Evolutionary conservation across 73 alveolate species (phyloP).

Genomic region (Paramecium tetraurelia): DNA sequence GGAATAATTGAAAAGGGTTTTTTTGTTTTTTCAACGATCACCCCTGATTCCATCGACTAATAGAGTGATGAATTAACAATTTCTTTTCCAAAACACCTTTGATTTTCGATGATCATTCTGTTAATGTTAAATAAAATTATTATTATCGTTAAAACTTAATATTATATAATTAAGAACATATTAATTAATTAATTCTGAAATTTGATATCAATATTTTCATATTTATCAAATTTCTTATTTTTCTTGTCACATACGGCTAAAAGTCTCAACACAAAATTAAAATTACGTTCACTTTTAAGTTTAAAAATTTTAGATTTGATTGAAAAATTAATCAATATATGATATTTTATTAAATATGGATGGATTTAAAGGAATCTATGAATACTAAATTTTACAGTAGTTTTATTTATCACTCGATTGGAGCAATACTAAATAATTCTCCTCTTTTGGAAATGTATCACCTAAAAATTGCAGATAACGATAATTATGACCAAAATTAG

Average conservation of each 20-base stretch:
- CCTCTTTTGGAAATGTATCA: background rate
- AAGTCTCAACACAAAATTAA: background rate
- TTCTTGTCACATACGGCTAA: background rate
- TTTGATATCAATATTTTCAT: background rate
- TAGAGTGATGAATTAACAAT: background rate
- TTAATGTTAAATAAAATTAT: background rate
- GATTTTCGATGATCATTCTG: constrained; percentile 5
- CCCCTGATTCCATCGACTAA: background rate
- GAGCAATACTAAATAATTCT: background rate
- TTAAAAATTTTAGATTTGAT: background rate
- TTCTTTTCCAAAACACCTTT: background rate
- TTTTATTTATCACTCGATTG: background rate
- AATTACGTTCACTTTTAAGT: background rate
- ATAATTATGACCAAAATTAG: background rate
- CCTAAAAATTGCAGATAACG: background rate
- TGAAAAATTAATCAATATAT: background rate
- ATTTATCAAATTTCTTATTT: background rate
- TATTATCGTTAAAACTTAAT: background rate
- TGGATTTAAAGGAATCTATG: background rate
- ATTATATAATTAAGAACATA: background rate
- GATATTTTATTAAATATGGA: background rate
- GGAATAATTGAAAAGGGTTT: constrained; percentile 5
- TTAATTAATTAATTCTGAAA: background rate
- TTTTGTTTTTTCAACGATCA: background rate
- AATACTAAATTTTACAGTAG: background rate